A percentile compares a stretch with the other conserved stretches of the same genome.
These are phyloP conservation scores for Seminavis robusta DNA, from an alignment of 108 stramenopile genomes.

Conservation along the genomic window DNA sequence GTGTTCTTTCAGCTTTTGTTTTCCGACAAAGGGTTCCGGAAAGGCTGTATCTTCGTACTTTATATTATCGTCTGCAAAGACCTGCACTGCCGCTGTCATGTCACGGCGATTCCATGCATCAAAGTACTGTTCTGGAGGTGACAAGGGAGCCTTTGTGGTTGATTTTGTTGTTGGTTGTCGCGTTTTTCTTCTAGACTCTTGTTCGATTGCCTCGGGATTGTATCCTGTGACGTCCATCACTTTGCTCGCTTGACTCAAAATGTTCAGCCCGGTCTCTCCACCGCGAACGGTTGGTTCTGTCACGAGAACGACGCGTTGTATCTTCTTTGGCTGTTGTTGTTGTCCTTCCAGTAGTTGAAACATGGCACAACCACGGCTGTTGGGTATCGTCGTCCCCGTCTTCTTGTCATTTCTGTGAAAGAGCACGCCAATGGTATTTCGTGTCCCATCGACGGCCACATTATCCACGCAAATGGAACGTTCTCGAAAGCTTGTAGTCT, in stretches of 20 bases:
- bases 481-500: background rate
- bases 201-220: background rate
- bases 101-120: constrained; percentile 79
- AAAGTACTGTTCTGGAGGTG: constrained; percentile 49
- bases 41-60: constrained; percentile 64
- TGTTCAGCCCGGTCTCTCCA: constrained; percentile 25
- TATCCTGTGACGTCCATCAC: constrained; percentile 1
- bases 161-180: too few relatives aligned
- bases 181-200: background rate
- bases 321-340: background rate
- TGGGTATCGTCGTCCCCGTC: background rate
- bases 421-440: constrained; percentile 13
- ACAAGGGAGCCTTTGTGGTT: background rate
- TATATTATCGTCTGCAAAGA: constrained; percentile 53
- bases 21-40: constrained; percentile 47
- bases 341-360: background rate
- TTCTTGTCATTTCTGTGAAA: too few relatives aligned
- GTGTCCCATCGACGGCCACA: constrained; percentile 2
- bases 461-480: constrained; percentile 7
- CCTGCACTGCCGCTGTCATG: constrained; percentile 48
- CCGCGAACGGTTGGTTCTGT: constrained; percentile 7
- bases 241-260: constrained; percentile 15
- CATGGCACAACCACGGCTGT: constrained; percentile 5
- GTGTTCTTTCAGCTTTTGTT: constrained; percentile 43
- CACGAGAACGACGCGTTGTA: constrained; percentile 1